These are phyloP conservation scores for Conidiobolus coronatus DNA, from an alignment of 371 early-diverging fungal genomes.

Conservation along the genomic window DNA sequence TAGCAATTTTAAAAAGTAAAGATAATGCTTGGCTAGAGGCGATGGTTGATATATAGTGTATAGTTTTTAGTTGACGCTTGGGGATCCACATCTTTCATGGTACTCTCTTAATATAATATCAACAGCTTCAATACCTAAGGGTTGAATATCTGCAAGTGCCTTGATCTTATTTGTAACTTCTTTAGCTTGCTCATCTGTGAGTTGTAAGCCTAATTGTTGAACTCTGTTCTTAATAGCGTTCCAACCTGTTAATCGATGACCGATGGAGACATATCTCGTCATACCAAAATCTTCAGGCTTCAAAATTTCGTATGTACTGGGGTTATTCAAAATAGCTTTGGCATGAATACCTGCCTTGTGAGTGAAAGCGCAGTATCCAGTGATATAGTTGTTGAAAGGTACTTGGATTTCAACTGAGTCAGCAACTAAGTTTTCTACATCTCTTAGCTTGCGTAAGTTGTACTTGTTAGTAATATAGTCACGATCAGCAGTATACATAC, in stretches of 20 bases:
- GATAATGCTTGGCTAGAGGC: too few relatives aligned
- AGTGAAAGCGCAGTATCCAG: conserved; percentile 91
- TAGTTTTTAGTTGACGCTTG: not conserved
- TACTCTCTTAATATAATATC: conserved; percentile 36
- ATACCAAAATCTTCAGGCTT: conserved; percentile 93
- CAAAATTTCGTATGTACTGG: conserved; percentile 87
- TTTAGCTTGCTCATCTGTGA: conserved; percentile 81
- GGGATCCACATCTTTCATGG: conserved; percentile 11
- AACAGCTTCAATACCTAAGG: conserved; percentile 72
- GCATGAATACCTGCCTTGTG: conserved; percentile 98
- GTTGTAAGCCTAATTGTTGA: conserved; percentile 55
- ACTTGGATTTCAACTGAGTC: conserved; percentile 83
- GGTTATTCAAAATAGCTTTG: conserved; percentile 94
- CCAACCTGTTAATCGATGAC: conserved; percentile 93
- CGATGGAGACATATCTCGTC: conserved; percentile 89
- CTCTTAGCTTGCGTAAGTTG: conserved; percentile 68
- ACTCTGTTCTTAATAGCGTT: conserved; percentile 94
- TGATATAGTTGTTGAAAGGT: conserved; percentile 96
- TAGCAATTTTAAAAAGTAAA: too few relatives aligned
- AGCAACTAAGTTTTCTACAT: conserved; percentile 85
- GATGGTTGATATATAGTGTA: too few relatives aligned
- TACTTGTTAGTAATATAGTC: conserved; percentile 81
- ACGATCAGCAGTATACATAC: conserved; percentile 80
- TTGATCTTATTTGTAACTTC: conserved; percentile 81
- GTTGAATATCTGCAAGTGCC: conserved; percentile 76